Conservation (phyloP, 2,329 filamentous ascomycete species). For the Clonostachys sp. region DNA sequence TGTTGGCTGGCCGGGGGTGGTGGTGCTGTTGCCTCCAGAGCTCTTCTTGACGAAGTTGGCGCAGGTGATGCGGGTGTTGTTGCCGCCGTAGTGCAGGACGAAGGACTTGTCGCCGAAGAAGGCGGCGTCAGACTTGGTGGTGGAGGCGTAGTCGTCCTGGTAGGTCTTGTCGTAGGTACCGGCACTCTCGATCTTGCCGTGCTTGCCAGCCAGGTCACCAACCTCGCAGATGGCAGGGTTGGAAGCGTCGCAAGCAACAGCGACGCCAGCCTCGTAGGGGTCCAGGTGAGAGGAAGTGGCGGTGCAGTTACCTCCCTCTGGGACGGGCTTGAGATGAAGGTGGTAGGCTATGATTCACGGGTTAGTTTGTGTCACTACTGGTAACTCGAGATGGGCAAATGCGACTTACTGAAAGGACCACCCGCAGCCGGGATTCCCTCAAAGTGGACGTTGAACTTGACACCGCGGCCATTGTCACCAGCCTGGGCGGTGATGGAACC, state of each 20-base stretch:
- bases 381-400: not conserved
- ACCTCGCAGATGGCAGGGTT: slow-evolving; percentile 65
- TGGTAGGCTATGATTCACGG: slow-evolving; percentile 56
- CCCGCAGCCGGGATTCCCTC: slow-evolving; percentile 52
- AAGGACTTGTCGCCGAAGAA: slow-evolving; percentile 64
- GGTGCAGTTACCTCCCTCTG: slow-evolving; percentile 66
- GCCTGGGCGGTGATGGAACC: slow-evolving; percentile 43
- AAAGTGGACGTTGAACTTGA: slow-evolving; percentile 50
- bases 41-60: slow-evolving; percentile 48
- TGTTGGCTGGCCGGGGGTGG: not conserved
- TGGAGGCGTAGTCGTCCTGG: slow-evolving; percentile 53
- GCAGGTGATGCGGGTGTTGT: slow-evolving; percentile 60
- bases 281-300: slow-evolving; percentile 65
- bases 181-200: slow-evolving; percentile 50
- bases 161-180: slow-evolving; percentile 46
- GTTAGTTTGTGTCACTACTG: not conserved
- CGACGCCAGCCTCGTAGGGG: slow-evolving; percentile 62
- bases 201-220: slow-evolving; percentile 73
- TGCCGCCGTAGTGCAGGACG: slow-evolving; percentile 54
- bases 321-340: slow-evolving; percentile 62
- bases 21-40: not conserved
- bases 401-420: slow-evolving; percentile 54
- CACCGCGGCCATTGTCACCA: slow-evolving; percentile 44
- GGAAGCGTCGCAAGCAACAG: slow-evolving; percentile 51
- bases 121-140: slow-evolving; percentile 39